phyloP scores from a whole-genome alignment of 306 rosid species.

The Lotus japonicus region DNA sequence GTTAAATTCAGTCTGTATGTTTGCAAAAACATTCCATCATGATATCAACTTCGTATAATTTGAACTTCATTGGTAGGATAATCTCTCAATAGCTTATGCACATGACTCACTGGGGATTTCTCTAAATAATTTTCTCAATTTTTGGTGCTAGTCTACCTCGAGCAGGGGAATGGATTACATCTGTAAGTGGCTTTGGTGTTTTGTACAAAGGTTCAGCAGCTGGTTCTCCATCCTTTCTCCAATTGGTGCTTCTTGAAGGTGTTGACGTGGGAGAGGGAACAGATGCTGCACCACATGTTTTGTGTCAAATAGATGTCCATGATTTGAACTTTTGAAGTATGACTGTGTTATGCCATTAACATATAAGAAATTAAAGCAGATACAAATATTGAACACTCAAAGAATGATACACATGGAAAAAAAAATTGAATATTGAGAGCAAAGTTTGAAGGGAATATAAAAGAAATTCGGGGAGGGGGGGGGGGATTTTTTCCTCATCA shows the following conservation, averaged over 20 bases:
- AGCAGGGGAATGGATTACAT: slow-evolving; percentile 29
- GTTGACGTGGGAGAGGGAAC: slow-evolving; percentile 40
- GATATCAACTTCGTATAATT: not conserved
- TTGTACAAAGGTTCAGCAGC: slow-evolving; percentile 34
- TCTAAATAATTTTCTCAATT: not conserved
- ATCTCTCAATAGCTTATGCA: not conserved
- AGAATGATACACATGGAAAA: not conserved
- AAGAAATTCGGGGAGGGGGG: too few species aligned
- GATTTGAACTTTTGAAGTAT: not conserved
- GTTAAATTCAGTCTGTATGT: not conserved
- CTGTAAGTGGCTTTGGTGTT: slow-evolving; percentile 34
- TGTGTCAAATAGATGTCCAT: slow-evolving; percentile 4
- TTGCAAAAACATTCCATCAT: not conserved
- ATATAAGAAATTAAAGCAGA: not conserved
- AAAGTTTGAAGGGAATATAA: not conserved
- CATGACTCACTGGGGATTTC: not conserved
- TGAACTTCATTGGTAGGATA: not conserved
- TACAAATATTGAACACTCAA: not conserved
- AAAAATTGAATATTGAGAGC: too few species aligned
- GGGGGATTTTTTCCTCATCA: too few species aligned
- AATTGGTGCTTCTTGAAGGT: slow-evolving; percentile 30
- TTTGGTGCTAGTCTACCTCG: slow-evolving; percentile 29
- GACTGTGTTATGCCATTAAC: not conserved
- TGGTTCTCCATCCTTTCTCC: slow-evolving; percentile 27
- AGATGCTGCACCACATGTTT: slow-evolving; percentile 38